These are phyloP conservation scores for Colletotrichum endophyticum DNA, from an alignment of 2,329 filamentous ascomycete species.

Conservation along the genomic window DNA sequence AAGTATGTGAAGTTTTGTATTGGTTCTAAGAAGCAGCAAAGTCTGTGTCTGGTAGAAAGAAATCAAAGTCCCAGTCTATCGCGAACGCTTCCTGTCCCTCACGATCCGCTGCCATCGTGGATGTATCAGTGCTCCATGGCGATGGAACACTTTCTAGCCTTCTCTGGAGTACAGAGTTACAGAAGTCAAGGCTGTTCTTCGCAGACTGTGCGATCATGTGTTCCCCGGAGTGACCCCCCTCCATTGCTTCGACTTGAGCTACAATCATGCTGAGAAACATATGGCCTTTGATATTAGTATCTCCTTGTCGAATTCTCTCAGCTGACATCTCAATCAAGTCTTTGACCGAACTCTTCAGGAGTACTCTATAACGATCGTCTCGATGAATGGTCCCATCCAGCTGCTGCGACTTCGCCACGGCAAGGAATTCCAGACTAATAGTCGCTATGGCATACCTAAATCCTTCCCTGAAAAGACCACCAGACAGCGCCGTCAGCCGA, in stretches of 20 bases:
- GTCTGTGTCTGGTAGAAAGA: neutral
- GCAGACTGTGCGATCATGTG: neutral
- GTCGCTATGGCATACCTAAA: neutral
- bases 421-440: neutral
- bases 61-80: neutral
- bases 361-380: neutral
- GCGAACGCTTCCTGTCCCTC: neutral
- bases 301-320: neutral
- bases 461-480: neutral
- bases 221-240: neutral
- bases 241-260: neutral
- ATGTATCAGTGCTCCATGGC: neutral
- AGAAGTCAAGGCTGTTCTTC: neutral
- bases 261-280: neutral
- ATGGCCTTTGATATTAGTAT: neutral
- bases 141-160: neutral
- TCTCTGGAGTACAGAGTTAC: neutral
- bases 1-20: neutral
- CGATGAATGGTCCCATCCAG: neutral
- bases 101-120: neutral
- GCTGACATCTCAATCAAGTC: neutral
- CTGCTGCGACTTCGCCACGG: neutral
- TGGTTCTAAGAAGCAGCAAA: neutral
- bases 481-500: neutral
- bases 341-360: neutral